Evolutionary conservation across 148 eudicot genomes (phyloP).

Genomic region (Cornus suecica): DNA sequence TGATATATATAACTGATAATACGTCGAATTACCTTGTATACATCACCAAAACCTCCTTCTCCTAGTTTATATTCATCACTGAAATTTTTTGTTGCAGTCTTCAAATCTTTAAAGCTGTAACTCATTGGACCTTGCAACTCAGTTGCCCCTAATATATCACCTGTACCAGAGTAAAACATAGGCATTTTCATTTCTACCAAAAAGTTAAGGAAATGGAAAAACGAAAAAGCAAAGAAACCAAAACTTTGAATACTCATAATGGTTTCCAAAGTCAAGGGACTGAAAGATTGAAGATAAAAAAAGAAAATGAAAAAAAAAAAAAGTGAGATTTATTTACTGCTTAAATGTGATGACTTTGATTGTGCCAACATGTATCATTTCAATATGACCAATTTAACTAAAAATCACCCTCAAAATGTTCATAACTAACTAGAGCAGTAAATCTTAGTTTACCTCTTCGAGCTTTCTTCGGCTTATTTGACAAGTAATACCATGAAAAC

Average conservation of each 20-base stretch:
- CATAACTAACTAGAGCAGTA: neutral
- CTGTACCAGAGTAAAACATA: constrained; percentile 14
- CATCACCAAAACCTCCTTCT: constrained; percentile 47
- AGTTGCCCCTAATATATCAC: constrained; percentile 33
- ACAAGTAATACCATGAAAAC: constrained; percentile 19
- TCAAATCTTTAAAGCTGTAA: constrained; percentile 38
- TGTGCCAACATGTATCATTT: neutral
- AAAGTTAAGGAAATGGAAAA: too few species aligned
- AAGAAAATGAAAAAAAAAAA: too few species aligned
- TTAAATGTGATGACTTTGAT: too few species aligned
- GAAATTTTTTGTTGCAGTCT: constrained; percentile 40
- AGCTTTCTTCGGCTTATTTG: constrained; percentile 24
- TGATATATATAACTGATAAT: too few species aligned
- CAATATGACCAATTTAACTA: neutral
- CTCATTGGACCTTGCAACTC: constrained; percentile 42
- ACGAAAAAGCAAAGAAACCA: neutral
- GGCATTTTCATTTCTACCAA: neutral
- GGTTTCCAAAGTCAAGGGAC: neutral
- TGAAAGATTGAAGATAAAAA: too few species aligned
- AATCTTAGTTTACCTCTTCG: constrained; percentile 30
- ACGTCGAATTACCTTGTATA: constrained; percentile 43
- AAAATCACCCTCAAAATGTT: neutral
- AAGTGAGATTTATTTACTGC: too few species aligned
- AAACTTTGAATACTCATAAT: neutral
- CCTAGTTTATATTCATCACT: constrained; percentile 45